A percentile compares a stretch with the other conserved stretches of the same genome.
Evolutionary conservation across 495 filamentous ascomycete species (phyloP).

Genomic region (Penicillium diatomitis): DNA sequence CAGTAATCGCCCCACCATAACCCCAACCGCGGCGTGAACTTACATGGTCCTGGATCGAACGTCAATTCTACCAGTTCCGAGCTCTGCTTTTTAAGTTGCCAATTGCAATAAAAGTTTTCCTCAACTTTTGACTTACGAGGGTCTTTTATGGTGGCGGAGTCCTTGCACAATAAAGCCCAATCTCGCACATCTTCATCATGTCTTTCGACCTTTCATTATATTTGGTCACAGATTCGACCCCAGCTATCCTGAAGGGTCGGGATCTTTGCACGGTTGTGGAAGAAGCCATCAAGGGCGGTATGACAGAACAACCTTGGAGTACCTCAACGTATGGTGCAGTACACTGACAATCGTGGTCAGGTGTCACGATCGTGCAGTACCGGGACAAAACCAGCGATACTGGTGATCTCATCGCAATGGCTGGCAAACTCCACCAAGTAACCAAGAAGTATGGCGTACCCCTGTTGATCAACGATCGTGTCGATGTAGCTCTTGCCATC

Average conservation of each 20-base stretch:
- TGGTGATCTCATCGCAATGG: constrained; percentile 58
- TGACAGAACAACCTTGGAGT: neutral
- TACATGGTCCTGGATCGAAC: constrained; percentile 5
- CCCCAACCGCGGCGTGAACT: constrained; percentile 8
- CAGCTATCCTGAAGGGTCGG: constrained; percentile 60
- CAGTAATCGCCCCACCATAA: constrained; percentile 10
- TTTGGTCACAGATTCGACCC: constrained; percentile 86
- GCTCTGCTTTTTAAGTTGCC: neutral
- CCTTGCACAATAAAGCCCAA: too few species aligned
- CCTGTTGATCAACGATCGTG: constrained; percentile 89
- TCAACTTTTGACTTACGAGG: too few species aligned
- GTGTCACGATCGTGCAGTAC: constrained; percentile 82
- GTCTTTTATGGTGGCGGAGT: too few species aligned
- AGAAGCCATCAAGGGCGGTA: constrained; percentile 64
- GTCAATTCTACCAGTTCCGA: neutral
- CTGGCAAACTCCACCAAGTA: constrained; percentile 58
- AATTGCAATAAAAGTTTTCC: too few species aligned
- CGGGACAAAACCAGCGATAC: constrained; percentile 83
- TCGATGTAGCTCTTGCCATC: constrained; percentile 81
- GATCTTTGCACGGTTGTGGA: constrained; percentile 69
- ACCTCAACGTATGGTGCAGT: neutral
- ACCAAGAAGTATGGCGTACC: constrained; percentile 62
- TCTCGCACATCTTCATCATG: constrained; percentile 11
- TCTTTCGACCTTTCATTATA: constrained; percentile 60
- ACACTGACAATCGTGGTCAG: constrained; percentile 17